Conservation (phyloP, 2,329 filamentous ascomycete species). For the Colletotrichum agaves region DNA sequence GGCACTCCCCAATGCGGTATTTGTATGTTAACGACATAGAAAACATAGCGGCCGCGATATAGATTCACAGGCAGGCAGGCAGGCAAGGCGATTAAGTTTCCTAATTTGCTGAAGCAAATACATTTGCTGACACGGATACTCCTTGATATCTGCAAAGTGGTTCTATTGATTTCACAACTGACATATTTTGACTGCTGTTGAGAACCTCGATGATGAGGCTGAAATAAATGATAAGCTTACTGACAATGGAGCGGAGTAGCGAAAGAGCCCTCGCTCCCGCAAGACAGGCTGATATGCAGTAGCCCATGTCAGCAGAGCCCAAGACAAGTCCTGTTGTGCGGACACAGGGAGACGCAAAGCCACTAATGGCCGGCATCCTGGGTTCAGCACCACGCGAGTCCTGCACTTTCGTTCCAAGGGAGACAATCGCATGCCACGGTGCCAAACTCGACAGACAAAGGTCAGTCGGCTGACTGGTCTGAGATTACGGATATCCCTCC, state of each 20-base stretch:
- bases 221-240: background rate
- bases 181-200: no score
- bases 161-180: no score
- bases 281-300: background rate
- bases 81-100: no score
- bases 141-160: no score
- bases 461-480: background rate
- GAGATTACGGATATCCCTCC: background rate
- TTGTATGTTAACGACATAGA: no score
- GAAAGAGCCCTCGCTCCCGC: background rate
- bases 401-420: background rate
- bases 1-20: no score
- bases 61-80: no score
- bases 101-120: no score
- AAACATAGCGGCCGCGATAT: no score
- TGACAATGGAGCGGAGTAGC: background rate
- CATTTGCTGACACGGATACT: no score
- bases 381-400: background rate
- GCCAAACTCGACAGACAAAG: background rate
- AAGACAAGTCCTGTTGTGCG: background rate
- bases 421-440: background rate
- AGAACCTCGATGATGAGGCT: background rate
- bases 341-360: background rate
- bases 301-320: background rate
- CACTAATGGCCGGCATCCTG: background rate